Evolutionary conservation across 768 basidiomycete species (phyloP), one percentile per base, ranked within the genome.

Genomic region (Lentinula detonsa): DNA sequence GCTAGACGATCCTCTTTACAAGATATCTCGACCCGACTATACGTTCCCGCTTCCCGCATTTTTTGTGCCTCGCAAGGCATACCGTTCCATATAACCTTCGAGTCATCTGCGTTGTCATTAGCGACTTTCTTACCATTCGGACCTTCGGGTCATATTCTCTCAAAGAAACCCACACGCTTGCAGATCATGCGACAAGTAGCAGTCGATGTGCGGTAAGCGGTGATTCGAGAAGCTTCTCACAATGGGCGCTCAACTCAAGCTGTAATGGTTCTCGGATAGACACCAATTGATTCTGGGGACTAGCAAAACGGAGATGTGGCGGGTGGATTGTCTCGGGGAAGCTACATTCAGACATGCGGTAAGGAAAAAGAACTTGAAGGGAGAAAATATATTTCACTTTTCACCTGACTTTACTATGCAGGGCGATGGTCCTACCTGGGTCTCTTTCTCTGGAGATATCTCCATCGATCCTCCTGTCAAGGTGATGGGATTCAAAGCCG

Each of bases 271-370:
- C 33, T 39, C 13, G 33, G 49, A 18, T 63, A 86, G 85, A 45
- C 84, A 85, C 64, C 66, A 75, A 2, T 61, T 78, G 16, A 65
- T 81, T 16, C 65, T 76, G 8, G 81, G 79, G 1, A 80, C 81
- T n/a, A 48, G 18, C 5, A 88, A 85, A 69, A 80, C 86, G 1
- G 85, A 89, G 64, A 90, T 90, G 23, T 90, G 87, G 87, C 75
- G 81, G 60, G 78, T 84, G 1, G 85, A 85, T 63, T 76, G 73
- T 59, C 84, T 89, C 40, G 88, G 88, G 7, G 82, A 85, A 66
- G 88, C 80, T n/a, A 71, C 68, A 10, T 88, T 91, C 66, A 78
- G 69, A 62, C 82, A 81, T 66, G 73, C 75, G 61, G 87, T 88
- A 39, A 39, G 37, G 7, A 13, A 39, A 39, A 13, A 39, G 62